Conservation (phyloP, 352 stramenopile species). For the Salisapilia sapeloensis region DNA sequence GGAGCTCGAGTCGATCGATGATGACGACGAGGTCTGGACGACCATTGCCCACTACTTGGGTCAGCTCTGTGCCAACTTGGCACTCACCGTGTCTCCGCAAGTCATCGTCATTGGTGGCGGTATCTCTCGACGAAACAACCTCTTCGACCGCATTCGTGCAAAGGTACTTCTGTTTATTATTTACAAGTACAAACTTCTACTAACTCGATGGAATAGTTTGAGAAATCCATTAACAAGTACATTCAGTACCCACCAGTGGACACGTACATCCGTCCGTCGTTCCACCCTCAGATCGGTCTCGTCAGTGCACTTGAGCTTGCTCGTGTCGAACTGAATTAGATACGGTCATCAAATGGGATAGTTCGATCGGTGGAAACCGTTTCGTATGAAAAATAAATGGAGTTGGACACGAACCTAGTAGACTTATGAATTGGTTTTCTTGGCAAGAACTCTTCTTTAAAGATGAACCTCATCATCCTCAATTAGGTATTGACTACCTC, state of each 20-base stretch:
- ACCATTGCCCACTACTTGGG: slow-evolving; percentile 91
- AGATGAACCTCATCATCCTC: slow-evolving; percentile 4
- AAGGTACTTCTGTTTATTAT: slow-evolving; percentile 11
- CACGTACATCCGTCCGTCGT: slow-evolving; percentile 68
- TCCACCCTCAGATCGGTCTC: slow-evolving; percentile 67
- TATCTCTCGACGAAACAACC: slow-evolving; percentile 81
- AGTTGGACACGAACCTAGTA: slow-evolving; percentile 1
- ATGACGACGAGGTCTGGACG: slow-evolving; percentile 86
- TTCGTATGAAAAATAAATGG: slow-evolving; percentile 10
- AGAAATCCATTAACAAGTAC: slow-evolving; percentile 62
- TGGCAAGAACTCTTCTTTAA: not conserved
- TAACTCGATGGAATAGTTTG: slow-evolving; percentile 21
- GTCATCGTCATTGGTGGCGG: slow-evolving; percentile 93
- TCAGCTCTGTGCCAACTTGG: slow-evolving; percentile 88
- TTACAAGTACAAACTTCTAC: slow-evolving; percentile 1
- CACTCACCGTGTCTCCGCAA: slow-evolving; percentile 85
- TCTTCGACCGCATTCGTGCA: slow-evolving; percentile 70
- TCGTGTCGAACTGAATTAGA: slow-evolving; percentile 30
- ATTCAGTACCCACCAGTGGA: slow-evolving; percentile 48
- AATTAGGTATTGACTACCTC: slow-evolving; percentile 41
- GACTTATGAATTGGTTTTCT: not conserved
- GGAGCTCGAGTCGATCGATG: slow-evolving; percentile 49
- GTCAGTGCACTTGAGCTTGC: slow-evolving; percentile 72
- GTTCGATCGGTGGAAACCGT: not conserved
- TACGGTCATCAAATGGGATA: not conserved